Conservation (phyloP, 1,284 basidiomycete genomes). For the Rhodotorula sp. region DNA sequence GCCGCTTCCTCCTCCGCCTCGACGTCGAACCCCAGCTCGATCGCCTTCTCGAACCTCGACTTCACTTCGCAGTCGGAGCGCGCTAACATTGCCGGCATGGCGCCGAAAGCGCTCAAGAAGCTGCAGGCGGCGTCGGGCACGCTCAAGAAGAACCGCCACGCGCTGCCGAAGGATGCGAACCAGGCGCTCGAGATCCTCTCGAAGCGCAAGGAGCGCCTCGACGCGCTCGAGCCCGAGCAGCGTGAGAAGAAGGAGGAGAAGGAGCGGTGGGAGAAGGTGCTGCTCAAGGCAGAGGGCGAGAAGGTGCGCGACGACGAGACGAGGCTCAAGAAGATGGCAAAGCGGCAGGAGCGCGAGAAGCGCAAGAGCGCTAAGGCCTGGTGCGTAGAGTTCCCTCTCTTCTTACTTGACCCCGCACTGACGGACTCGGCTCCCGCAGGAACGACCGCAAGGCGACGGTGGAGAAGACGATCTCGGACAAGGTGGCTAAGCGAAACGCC, state of each 20-base stretch:
- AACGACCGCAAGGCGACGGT: conserved; percentile 78
- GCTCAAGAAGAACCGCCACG: conserved; percentile 58
- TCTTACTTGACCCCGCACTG: conserved; percentile 5
- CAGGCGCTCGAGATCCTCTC: conserved; percentile 79
- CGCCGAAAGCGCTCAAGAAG: conserved; percentile 29
- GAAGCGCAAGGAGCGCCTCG: conserved; percentile 70
- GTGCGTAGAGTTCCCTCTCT: conserved; percentile 57
- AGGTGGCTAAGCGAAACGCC: conserved; percentile 82
- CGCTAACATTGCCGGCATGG: conserved; percentile 23
- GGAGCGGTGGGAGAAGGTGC: conserved; percentile 83
- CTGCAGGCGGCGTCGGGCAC: conserved; percentile 50
- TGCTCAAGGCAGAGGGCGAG: conserved; percentile 75
- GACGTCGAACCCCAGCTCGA: conserved; percentile 48
- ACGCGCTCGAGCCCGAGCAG: conserved; percentile 72
- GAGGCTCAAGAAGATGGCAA: conserved; percentile 82
- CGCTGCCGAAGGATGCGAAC: conserved; percentile 72
- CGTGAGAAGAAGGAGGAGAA: conserved; percentile 72
- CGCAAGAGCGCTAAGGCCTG: conserved; percentile 76
- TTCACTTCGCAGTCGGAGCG: conserved; percentile 47
- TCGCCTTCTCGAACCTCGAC: conserved; percentile 70
- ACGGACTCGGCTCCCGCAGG: conserved; percentile 56
- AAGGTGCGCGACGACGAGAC: conserved; percentile 82
- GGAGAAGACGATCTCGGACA: conserved; percentile 69
- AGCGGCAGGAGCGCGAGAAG: conserved; percentile 86
- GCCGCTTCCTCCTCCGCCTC: conserved; percentile 57